Evolutionary conservation across 352 stramenopile species (phyloP).

Genomic region (Pythium diclinum): DNA sequence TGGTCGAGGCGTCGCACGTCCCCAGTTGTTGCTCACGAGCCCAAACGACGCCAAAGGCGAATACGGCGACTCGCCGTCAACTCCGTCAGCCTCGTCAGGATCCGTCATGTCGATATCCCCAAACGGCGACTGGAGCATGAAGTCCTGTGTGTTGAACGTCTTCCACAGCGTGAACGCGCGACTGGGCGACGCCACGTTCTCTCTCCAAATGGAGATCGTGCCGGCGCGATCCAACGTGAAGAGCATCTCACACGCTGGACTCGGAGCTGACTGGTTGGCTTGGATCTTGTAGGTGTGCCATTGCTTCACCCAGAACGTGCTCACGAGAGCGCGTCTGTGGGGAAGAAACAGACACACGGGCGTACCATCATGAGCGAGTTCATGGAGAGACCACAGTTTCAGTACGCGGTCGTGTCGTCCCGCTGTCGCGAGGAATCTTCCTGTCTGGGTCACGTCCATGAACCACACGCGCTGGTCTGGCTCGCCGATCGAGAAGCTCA

Average conservation of each 20-base stretch:
- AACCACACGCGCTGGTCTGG: conserved; percentile 34
- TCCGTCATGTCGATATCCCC: neutral
- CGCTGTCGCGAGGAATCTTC: conserved; percentile 59
- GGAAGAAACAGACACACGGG: conserved; percentile 61
- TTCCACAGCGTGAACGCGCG: conserved; percentile 77
- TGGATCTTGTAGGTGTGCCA: conserved; percentile 49
- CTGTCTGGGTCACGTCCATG: conserved; percentile 62
- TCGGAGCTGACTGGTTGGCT: conserved; percentile 13
- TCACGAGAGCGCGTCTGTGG: conserved; percentile 54
- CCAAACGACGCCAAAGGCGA: conserved; percentile 29
- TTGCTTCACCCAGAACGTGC: conserved; percentile 53
- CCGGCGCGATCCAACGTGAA: conserved; percentile 64
- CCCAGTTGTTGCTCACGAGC: conserved; percentile 32
- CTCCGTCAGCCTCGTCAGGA: neutral
- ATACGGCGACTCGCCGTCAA: neutral
- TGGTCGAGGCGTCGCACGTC: conserved; percentile 16
- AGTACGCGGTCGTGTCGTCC: conserved; percentile 60
- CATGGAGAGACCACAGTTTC: conserved; percentile 62
- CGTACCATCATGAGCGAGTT: conserved; percentile 49
- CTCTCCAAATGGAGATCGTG: conserved; percentile 73
- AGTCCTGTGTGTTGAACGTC: conserved; percentile 41
- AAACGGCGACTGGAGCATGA: conserved; percentile 19
- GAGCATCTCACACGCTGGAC: conserved; percentile 56
- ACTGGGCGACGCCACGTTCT: conserved; percentile 39
- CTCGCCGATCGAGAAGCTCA: conserved; percentile 47